These are phyloP conservation scores for Pycnococcus provasolii DNA, from an alignment of 139 green algal genomes.

Conservation along the genomic window DNA sequence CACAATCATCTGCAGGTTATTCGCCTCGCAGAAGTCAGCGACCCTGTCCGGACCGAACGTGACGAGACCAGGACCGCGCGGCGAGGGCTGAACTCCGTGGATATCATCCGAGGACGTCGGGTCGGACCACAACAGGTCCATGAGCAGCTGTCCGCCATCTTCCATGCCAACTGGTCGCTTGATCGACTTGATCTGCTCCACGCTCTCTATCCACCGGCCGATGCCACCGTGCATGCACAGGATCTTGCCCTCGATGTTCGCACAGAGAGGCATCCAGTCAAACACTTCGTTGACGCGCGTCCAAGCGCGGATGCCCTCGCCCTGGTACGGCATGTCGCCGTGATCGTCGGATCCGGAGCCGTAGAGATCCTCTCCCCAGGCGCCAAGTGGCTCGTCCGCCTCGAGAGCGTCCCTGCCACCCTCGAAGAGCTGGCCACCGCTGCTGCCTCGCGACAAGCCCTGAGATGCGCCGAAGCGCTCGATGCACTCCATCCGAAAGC, in stretches of 20 bases:
- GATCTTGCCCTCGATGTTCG: conserved; percentile 85
- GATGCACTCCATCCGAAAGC: conserved; percentile 82
- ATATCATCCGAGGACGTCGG: conserved; percentile 93
- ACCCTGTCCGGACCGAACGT: conserved; percentile 96
- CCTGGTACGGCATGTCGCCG: conserved; percentile 22
- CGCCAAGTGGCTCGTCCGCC: too few species aligned
- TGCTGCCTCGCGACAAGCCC: conserved; percentile 38
- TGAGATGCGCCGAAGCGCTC: conserved; percentile 76
- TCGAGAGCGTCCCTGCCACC: too few species aligned
- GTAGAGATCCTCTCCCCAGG: too few species aligned
- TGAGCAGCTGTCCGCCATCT: conserved; percentile 76
- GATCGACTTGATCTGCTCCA: conserved; percentile 83
- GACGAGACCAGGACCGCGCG: conserved; percentile 72
- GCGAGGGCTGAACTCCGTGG: conserved; percentile 83
- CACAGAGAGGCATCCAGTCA: conserved; percentile 95
- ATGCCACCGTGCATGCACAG: conserved; percentile 98
- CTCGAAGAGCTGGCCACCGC: background rate
- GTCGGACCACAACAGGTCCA: conserved; percentile 96
- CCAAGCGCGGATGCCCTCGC: conserved; percentile 81
- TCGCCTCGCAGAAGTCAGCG: conserved; percentile 94
- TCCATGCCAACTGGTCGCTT: conserved; percentile 88
- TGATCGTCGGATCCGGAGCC: too few species aligned
- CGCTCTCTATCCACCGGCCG: conserved; percentile 72
- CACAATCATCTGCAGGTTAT: conserved; percentile 97
- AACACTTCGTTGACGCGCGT: conserved; percentile 92